Conservation (phyloP, 345 rosid genomes). For the Camelina neglecta region DNA sequence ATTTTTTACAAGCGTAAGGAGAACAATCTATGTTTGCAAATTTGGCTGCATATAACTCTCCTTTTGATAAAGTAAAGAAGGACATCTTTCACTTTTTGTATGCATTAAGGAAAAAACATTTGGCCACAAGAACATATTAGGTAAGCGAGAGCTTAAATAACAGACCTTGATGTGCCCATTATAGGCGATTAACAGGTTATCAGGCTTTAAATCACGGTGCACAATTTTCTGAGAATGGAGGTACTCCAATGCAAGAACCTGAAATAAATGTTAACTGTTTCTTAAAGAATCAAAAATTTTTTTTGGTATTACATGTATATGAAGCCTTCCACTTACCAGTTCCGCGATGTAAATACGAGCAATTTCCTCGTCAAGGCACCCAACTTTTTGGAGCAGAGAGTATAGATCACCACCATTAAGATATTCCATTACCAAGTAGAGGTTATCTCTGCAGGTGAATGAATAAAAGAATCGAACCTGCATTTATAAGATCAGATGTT, state of each 20-base stretch:
- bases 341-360: conserved; percentile 85
- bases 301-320: conserved; percentile 7
- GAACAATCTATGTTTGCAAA: not conserved
- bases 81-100: not conserved
- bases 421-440: conserved; percentile 91
- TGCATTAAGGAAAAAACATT: not conserved
- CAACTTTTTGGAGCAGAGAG: conserved; percentile 77
- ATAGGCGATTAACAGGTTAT: conserved; percentile 78
- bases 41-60: not conserved
- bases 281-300: conserved; percentile 16
- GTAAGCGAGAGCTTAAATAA: conserved; percentile 31
- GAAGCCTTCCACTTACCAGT: conserved; percentile 60
- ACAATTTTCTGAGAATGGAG: conserved; percentile 79
- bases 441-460: conserved; percentile 86
- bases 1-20: not conserved
- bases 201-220: conserved; percentile 88
- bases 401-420: conserved; percentile 87
- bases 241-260: conserved; percentile 93
- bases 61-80: not conserved
- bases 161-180: conserved; percentile 91
- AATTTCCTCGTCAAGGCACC: conserved; percentile 78
- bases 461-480: conserved; percentile 90
- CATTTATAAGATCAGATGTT: conserved; percentile 42
- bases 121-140: conserved; percentile 17
- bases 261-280: conserved; percentile 37